Percentiles rank a stretch among this genome's conserved stretches.
Conservation (phyloP, 2,329 filamentous ascomycete genomes). For the Botrytis fabae region DNA sequence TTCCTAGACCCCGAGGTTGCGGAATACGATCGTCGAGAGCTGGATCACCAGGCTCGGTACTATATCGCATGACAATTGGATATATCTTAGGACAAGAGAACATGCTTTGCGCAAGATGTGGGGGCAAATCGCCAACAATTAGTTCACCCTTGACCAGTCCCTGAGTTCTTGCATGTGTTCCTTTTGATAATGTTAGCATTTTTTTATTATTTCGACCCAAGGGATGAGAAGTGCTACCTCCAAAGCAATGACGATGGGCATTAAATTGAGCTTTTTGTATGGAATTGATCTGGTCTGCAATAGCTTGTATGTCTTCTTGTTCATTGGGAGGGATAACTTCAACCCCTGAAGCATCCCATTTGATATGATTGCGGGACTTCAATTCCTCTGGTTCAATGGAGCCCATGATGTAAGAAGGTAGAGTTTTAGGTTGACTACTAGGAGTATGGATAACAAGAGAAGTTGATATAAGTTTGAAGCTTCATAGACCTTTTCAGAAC, state of each 20-base stretch:
- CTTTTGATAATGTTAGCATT: slow-evolving; percentile 25
- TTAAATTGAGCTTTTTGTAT: slow-evolving; percentile 49
- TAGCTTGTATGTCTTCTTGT: slow-evolving; percentile 47
- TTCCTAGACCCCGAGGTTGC: slow-evolving; percentile 49
- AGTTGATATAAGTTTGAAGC: background rate
- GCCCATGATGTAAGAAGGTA: background rate
- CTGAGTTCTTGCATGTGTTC: slow-evolving; percentile 50
- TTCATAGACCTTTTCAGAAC: background rate
- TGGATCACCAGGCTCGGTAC: slow-evolving; percentile 44
- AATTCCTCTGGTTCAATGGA: slow-evolving; percentile 17
- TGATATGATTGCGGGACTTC: slow-evolving; percentile 42
- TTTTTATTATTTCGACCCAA: background rate
- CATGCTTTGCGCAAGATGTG: slow-evolving; percentile 47
- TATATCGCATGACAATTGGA: slow-evolving; percentile 43
- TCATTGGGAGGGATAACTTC: slow-evolving; percentile 45
- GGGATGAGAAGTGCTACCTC: slow-evolving; percentile 22
- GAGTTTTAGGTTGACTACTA: background rate
- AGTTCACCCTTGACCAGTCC: slow-evolving; percentile 51
- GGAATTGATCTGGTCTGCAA: slow-evolving; percentile 48
- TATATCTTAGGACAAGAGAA: slow-evolving; percentile 40
- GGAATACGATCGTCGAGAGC: slow-evolving; percentile 46
- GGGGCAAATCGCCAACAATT: slow-evolving; percentile 45
- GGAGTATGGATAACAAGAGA: background rate
- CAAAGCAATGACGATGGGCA: slow-evolving; percentile 43
- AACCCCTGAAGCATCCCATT: slow-evolving; percentile 45